A percentile compares a stretch with the other conserved stretches of the same genome.
Conservation (phyloP, 1,284 basidiomycete genomes). For the Rhodotorula sp. region DNA sequence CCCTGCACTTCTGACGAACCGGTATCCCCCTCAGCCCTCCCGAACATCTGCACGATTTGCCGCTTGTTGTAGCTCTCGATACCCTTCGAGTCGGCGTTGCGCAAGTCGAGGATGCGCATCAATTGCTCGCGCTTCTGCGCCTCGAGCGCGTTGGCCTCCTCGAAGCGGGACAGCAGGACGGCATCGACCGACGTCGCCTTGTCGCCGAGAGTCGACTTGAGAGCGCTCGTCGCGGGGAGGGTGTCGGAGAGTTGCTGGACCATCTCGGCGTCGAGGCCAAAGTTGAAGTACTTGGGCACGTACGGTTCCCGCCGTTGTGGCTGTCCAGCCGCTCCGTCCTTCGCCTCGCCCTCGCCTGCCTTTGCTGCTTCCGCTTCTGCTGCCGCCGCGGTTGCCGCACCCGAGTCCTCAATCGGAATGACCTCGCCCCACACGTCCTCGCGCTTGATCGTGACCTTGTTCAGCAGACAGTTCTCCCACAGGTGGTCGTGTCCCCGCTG, state of each 20-base stretch:
- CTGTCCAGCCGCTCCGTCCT: no score
- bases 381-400: constrained; percentile 4
- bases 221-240: constrained; percentile 47
- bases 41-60: constrained; percentile 73
- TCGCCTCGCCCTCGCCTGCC: not conserved
- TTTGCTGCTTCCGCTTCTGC: not conserved
- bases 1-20: constrained; percentile 86
- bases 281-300: constrained; percentile 54
- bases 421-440: constrained; percentile 54
- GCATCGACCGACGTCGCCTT: constrained; percentile 33
- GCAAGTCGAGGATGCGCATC: constrained; percentile 71
- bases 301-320: not conserved
- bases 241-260: constrained; percentile 36
- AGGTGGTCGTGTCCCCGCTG: constrained; percentile 58
- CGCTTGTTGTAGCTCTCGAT: constrained; percentile 81
- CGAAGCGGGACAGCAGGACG: constrained; percentile 33
- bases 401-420: constrained; percentile 14
- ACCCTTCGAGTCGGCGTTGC: constrained; percentile 79
- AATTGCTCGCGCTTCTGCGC: constrained; percentile 63
- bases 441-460: constrained; percentile 60
- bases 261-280: constrained; percentile 59
- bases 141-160: constrained; percentile 51
- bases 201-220: constrained; percentile 45
- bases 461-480: constrained; percentile 65
- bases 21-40: constrained; percentile 71